These are phyloP conservation scores for Austroboletus eburneus DNA, from an alignment of 768 basidiomycete species.

Conservation along the genomic window DNA sequence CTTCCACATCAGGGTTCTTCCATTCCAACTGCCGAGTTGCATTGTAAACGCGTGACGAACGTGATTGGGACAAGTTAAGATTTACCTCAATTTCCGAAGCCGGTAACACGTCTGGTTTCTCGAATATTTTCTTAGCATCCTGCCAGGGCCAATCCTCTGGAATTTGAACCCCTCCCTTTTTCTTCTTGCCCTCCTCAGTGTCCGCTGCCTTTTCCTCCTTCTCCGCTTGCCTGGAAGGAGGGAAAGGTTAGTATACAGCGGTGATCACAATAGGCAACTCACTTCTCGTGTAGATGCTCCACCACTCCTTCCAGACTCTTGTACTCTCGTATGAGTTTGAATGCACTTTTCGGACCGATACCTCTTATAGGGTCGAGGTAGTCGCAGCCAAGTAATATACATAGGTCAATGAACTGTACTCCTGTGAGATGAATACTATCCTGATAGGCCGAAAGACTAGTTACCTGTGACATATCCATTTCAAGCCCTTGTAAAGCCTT, in stretches of 20 bases:
- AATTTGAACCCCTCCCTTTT: constrained; percentile 71
- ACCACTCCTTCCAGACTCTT: constrained; percentile 69
- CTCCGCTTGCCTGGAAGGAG: constrained; percentile 27
- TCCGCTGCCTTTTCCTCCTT: constrained; percentile 44
- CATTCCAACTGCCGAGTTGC: constrained; percentile 70
- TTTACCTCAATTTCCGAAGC: constrained; percentile 81
- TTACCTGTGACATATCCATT: constrained; percentile 88
- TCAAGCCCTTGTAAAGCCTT: constrained; percentile 82
- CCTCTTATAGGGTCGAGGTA: constrained; percentile 99
- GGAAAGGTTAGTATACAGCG: background rate
- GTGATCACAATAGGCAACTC: constrained; percentile 13
- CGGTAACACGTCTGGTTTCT: constrained; percentile 85
- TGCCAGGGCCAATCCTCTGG: constrained; percentile 98
- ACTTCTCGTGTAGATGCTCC: constrained; percentile 77
- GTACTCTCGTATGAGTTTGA: constrained; percentile 87
- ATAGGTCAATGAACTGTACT: constrained; percentile 88
- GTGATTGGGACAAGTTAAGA: background rate
- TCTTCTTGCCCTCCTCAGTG: constrained; percentile 40
- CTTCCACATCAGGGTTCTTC: constrained; percentile 90
- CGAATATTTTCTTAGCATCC: constrained; percentile 87
- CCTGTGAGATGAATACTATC: constrained; percentile 1
- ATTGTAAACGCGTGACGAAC: background rate
- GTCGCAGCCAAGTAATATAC: constrained; percentile 94
- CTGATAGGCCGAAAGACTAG: background rate
- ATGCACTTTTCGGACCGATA: constrained; percentile 90